These are phyloP conservation scores for Pestalotiopsis sp. DNA, from an alignment of 2,329 filamentous ascomycete species.

Conservation along the genomic window DNA sequence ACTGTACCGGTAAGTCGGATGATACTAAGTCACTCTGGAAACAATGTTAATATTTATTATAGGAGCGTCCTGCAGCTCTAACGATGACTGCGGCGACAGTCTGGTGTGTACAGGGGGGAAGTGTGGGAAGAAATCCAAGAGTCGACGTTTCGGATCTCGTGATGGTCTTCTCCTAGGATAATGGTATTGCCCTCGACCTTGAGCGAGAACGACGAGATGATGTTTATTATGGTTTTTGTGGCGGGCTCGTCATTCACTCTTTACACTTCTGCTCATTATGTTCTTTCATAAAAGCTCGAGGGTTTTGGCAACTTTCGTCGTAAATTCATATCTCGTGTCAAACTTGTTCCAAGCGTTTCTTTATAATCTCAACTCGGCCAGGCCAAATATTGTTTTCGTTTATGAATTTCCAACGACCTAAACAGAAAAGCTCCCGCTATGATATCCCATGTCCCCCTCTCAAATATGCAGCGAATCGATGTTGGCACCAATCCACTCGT, in stretches of 20 bases:
- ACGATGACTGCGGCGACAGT: not conserved
- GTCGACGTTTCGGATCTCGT: not conserved
- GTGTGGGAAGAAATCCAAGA: not conserved
- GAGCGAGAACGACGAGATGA: not conserved
- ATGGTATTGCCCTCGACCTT: not conserved
- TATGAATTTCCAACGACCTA: not conserved
- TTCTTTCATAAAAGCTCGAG: not conserved
- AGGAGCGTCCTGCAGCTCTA: not conserved
- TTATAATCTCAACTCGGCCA: not conserved
- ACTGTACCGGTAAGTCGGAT: constrained; percentile 1
- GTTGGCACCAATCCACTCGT: constrained; percentile 21
- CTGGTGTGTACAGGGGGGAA: constrained; percentile 2
- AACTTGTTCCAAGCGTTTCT: not conserved
- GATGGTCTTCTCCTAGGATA: not conserved
- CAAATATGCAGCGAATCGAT: constrained; percentile 18
- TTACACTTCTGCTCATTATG: not conserved
- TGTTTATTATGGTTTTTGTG: not conserved
- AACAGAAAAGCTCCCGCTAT: not conserved
- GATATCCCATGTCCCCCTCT: not conserved
- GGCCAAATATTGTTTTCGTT: not conserved
- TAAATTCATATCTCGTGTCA: not conserved
- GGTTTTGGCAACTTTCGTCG: not conserved
- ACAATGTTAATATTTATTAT: not conserved
- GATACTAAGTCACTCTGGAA: not conserved
- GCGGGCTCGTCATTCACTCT: not conserved